Base-by-base conservation (phyloP, 2,329 filamentous ascomycete species). In the Beauveria asiatica region DNA sequence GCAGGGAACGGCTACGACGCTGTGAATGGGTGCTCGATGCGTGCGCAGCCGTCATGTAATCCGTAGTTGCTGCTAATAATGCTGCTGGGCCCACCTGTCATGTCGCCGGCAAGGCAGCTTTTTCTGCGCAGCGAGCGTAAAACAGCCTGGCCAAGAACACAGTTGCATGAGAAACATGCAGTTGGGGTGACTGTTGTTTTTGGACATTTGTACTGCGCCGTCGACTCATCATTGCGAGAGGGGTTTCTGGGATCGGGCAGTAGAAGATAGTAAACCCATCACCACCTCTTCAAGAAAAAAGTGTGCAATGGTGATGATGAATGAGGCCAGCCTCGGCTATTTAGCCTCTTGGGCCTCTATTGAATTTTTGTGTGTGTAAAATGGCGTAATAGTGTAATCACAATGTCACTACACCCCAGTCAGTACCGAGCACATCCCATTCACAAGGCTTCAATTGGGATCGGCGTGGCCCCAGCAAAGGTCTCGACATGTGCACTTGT, bases 381-480 rank as follows among this genome's bases (percentile, higher is more conserved):
- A 42, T 9, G 3, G n/a, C 27, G 37, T 27, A 21, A 23, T 41
- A 33, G 56, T 30, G 56, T 45, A 30, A 30, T 50, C 30, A 42
- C 44, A 48, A 21, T 25, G 30, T 42, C 45, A 41, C 45, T 17
- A 49, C 16, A 49, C 55, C 55, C 21, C 33, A 30, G 13, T 33
- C 37, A 59, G 39, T 27, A 52, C 23, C 23, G 33, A 44, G 30
- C 46, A 48, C 19, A 58, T n/a, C 48, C 46, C 25, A 30, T 11
- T 51, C 44, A 45, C 44, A 45, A 50, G 23, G 30, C 33, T 45
- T 59, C 48, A 58, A 50, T 59, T 59, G 56, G 37, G 56, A 59
- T 59, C 56, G 56, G n/a, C 56, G 48, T 59, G 19, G 11, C 16
- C 17, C 37, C 41, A 9, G 39, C 25, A 44, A 25, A 25, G 30